These are phyloP conservation scores for Botrytis squamosa DNA, from an alignment of 2,329 filamentous ascomycete genomes.

Conservation along the genomic window DNA sequence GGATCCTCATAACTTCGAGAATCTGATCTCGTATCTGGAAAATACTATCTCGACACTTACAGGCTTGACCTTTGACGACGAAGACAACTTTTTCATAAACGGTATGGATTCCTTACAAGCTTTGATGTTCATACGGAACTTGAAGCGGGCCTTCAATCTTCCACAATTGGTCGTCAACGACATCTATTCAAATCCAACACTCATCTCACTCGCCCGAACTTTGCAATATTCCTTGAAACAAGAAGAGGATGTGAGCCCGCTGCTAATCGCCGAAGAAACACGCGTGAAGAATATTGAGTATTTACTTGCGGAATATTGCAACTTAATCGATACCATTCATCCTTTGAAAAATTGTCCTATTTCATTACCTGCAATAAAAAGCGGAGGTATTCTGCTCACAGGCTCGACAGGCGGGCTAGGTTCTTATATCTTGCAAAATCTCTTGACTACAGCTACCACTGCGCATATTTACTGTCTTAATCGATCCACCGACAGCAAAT, in stretches of 20 bases:
- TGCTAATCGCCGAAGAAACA: not conserved
- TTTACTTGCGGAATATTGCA: not conserved
- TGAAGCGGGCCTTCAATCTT: not conserved
- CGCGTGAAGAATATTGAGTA: not conserved
- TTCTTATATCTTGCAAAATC: not conserved
- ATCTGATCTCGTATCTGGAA: not conserved
- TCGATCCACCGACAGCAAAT: not conserved
- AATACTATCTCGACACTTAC: not conserved
- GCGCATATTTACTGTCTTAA: not conserved
- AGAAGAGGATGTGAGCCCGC: not conserved
- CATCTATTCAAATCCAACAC: not conserved
- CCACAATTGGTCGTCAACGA: not conserved
- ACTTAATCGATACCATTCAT: not conserved
- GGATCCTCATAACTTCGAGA: not conserved
- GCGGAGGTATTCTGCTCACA: not conserved
- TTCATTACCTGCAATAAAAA: not conserved
- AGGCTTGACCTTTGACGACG: not conserved
- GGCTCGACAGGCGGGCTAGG: not conserved
- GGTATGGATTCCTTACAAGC: not conserved
- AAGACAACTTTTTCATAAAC: not conserved
- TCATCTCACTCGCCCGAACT: not conserved
- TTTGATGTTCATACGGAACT: not conserved
- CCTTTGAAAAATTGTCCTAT: not conserved
- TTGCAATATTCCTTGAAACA: not conserved
- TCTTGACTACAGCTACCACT: not conserved